These are phyloP conservation scores for Phytopythium mirpurense DNA, from an alignment of 352 stramenopile genomes.

Conservation along the genomic window DNA sequence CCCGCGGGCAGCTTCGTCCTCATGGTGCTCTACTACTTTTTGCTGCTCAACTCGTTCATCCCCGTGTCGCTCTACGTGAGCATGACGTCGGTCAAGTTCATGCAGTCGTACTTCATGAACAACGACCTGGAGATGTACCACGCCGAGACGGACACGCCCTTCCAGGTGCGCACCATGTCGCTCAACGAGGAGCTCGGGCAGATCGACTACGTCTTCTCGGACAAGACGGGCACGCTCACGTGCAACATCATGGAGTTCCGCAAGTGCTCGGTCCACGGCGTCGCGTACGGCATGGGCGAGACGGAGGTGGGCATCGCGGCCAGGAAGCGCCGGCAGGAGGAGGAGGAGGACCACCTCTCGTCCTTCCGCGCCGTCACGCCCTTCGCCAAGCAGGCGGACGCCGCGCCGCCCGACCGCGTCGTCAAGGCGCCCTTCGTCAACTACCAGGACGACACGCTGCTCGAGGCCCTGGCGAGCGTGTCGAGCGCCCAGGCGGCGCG, in stretches of 20 bases:
- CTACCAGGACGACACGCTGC: constrained; percentile 81
- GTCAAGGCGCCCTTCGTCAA: constrained; percentile 81
- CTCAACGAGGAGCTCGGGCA: constrained; percentile 93
- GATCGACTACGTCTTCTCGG: constrained; percentile 91
- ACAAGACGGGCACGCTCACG: constrained; percentile 95
- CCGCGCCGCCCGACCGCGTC: constrained; percentile 31
- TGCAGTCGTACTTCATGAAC: constrained; percentile 91
- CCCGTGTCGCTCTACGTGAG: constrained; percentile 93
- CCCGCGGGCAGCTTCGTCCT: constrained; percentile 84
- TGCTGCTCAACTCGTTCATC: constrained; percentile 93
- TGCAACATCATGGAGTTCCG: constrained; percentile 98
- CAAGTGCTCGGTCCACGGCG: constrained; percentile 92
- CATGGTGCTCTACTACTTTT: constrained; percentile 91
- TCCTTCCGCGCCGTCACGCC: constrained; percentile 31
- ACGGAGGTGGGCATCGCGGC: constrained; percentile 81
- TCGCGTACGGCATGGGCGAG: constrained; percentile 89
- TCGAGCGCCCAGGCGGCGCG: constrained; percentile 32
- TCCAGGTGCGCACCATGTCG: constrained; percentile 89
- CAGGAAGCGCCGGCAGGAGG: constrained; percentile 52
- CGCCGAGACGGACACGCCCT: constrained; percentile 90
- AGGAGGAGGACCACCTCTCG: constrained; percentile 26
- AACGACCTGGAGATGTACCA: constrained; percentile 93
- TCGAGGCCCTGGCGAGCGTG: constrained; percentile 45
- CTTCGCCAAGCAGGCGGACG: constrained; percentile 16
- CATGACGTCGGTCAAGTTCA: constrained; percentile 92